phyloP scores from a whole-genome alignment of 495 filamentous ascomycete genomes.

The Diplogelasinospora grovesii region DNA sequence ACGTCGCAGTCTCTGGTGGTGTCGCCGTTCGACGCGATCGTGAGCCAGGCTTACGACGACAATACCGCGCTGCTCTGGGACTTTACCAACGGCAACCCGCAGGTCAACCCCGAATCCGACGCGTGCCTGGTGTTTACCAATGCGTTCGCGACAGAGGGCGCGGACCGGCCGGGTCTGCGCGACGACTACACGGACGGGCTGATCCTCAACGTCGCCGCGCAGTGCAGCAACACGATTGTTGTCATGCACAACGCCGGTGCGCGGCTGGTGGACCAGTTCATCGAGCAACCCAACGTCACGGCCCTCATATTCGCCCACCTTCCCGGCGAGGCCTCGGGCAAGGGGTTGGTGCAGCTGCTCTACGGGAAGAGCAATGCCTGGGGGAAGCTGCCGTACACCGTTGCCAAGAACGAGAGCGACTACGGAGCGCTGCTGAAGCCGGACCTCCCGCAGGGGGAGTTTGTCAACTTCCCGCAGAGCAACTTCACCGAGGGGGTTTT shows the following conservation, averaged over 20 bases:
- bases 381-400: conserved; percentile 65
- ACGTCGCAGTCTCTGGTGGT: conserved; percentile 47
- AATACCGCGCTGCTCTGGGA: conserved; percentile 48
- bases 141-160: conserved; percentile 50
- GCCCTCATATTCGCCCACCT: conserved; percentile 56
- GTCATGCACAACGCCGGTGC: conserved; percentile 55
- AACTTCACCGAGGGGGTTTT: conserved; percentile 59
- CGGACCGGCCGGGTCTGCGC: conserved; percentile 33
- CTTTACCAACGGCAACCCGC: conserved; percentile 31
- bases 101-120: conserved; percentile 48
- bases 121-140: conserved; percentile 63
- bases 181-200: conserved; percentile 52
- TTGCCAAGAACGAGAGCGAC: conserved; percentile 57
- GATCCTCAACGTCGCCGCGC: conserved; percentile 47
- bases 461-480: conserved; percentile 46
- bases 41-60: conserved; percentile 47
- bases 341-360: conserved; percentile 49
- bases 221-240: conserved; percentile 57
- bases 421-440: conserved; percentile 45
- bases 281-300: conserved; percentile 57
- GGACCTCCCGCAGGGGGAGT: conserved; percentile 28
- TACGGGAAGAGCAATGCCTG: conserved; percentile 54
- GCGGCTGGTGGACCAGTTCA: conserved; percentile 50
- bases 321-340: conserved; percentile 55
- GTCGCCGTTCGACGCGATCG: conserved; percentile 54